These are phyloP conservation scores for Aspergillus japonicus DNA, from an alignment of 2,329 filamentous ascomycete genomes.

Conservation along the genomic window DNA sequence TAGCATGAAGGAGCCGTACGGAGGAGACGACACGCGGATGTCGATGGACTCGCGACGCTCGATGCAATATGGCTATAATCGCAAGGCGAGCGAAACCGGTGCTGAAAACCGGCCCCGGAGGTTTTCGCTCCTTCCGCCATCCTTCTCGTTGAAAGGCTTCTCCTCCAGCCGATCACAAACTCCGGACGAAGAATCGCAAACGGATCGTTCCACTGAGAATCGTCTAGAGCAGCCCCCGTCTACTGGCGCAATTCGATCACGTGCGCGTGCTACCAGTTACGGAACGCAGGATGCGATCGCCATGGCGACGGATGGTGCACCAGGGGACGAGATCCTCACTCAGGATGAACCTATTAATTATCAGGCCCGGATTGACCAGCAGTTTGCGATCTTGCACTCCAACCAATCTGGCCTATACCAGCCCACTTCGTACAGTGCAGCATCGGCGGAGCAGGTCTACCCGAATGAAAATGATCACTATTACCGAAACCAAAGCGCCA, in stretches of 20 bases:
- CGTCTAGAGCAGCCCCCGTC: slow-evolving; percentile 35
- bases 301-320: slow-evolving; percentile 27
- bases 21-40: slow-evolving; percentile 58
- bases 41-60: slow-evolving; percentile 76
- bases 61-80: slow-evolving; percentile 66
- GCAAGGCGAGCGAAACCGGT: slow-evolving; percentile 69
- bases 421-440: slow-evolving; percentile 27
- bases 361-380: slow-evolving; percentile 42
- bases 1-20: slow-evolving; percentile 77
- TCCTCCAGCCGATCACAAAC: slow-evolving; percentile 54
- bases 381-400: slow-evolving; percentile 41
- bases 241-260: slow-evolving; percentile 32
- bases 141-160: slow-evolving; percentile 65
- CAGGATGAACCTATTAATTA: slow-evolving; percentile 37
- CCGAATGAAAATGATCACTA: slow-evolving; percentile 33
- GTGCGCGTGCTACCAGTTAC: slow-evolving; percentile 33
- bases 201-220: slow-evolving; percentile 37
- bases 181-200: slow-evolving; percentile 44
- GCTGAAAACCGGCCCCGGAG: slow-evolving; percentile 61
- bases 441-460: slow-evolving; percentile 34
- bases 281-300: slow-evolving; percentile 33
- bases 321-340: slow-evolving; percentile 24
- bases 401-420: slow-evolving; percentile 31
- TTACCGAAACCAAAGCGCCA: slow-evolving; percentile 30
- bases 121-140: slow-evolving; percentile 68